A percentile compares a stretch with the other conserved stretches of the same genome.
Evolutionary conservation across 2,329 filamentous ascomycete genomes (phyloP).

Genomic region (Penicillium italicum): DNA sequence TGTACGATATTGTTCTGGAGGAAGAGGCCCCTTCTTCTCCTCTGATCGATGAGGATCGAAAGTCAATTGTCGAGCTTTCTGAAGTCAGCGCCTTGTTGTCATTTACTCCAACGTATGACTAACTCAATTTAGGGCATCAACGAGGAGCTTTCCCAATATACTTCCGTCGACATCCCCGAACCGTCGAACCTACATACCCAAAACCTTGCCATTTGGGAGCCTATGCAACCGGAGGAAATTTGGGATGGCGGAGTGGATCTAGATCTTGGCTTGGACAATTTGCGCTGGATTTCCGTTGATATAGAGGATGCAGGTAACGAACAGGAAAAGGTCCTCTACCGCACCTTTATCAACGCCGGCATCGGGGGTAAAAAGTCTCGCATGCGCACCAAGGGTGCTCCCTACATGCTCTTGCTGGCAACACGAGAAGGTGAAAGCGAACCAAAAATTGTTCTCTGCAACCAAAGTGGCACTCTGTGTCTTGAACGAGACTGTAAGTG

Average conservation of each 20-base stretch:
- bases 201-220: constrained; percentile 30
- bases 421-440: constrained; percentile 32
- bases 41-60: constrained; percentile 30
- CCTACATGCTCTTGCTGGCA: constrained; percentile 33
- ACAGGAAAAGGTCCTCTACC: constrained; percentile 31
- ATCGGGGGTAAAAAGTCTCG: constrained; percentile 32
- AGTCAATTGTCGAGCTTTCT: constrained; percentile 30
- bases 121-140: constrained; percentile 23
- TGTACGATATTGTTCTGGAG: constrained; percentile 31
- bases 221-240: constrained; percentile 29
- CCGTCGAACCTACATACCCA: constrained; percentile 20
- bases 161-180: constrained; percentile 26
- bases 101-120: background rate
- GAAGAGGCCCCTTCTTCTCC: constrained; percentile 21
- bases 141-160: constrained; percentile 28
- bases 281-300: constrained; percentile 24
- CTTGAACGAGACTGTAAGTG: constrained; percentile 30
- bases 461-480: constrained; percentile 32
- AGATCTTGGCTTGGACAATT: constrained; percentile 20
- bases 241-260: constrained; percentile 12
- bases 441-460: constrained; percentile 32
- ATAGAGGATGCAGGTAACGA: constrained; percentile 26
- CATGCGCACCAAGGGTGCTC: constrained; percentile 31
- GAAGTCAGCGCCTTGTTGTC: constrained; percentile 16
- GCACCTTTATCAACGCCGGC: constrained; percentile 33